These are phyloP conservation scores for Paecilomyces sp. DNA, from an alignment of 2,329 filamentous ascomycete genomes.

Conservation along the genomic window DNA sequence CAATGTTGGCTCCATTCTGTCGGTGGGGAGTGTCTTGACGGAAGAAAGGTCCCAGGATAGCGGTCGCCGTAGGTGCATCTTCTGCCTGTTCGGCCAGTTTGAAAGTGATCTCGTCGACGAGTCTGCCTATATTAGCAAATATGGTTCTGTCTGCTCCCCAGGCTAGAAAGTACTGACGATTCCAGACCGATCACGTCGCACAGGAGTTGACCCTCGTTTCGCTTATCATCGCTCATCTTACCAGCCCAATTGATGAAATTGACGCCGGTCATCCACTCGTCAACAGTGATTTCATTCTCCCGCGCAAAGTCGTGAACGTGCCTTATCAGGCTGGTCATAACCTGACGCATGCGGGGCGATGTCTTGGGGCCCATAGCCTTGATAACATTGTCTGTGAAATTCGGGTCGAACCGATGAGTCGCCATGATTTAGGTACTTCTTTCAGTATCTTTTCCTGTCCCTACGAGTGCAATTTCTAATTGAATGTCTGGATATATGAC, in stretches of 20 bases:
- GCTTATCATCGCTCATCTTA: conserved; percentile 54
- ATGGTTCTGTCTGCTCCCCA: conserved; percentile 24
- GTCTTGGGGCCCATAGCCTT: conserved; percentile 67
- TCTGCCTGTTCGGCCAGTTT: conserved; percentile 49
- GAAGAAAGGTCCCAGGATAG: conserved; percentile 83
- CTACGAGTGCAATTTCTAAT: background rate
- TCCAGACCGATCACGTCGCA: conserved; percentile 55
- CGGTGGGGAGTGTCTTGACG: conserved; percentile 63
- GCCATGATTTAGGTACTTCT: conserved; percentile 12
- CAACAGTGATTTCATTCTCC: conserved; percentile 51
- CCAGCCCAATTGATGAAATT: conserved; percentile 56
- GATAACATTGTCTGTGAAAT: conserved; percentile 63
- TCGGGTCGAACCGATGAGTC: conserved; percentile 35
- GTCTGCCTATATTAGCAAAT: conserved; percentile 18
- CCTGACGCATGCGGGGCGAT: conserved; percentile 56
- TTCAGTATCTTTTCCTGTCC: background rate
- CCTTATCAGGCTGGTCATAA: conserved; percentile 48
- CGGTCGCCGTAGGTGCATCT: conserved; percentile 60
- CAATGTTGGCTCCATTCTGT: conserved; percentile 62
- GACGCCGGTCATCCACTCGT: conserved; percentile 53
- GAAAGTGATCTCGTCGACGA: conserved; percentile 76
- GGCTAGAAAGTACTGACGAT: conserved; percentile 42
- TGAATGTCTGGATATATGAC: background rate
- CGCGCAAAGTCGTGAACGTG: conserved; percentile 55
- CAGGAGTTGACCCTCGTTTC: conserved; percentile 57